Percentiles rank a stretch among this genome's conserved stretches.
These are phyloP conservation scores for Paramecium octaurelia DNA, from an alignment of 73 alveolate species.

Conservation along the genomic window DNA sequence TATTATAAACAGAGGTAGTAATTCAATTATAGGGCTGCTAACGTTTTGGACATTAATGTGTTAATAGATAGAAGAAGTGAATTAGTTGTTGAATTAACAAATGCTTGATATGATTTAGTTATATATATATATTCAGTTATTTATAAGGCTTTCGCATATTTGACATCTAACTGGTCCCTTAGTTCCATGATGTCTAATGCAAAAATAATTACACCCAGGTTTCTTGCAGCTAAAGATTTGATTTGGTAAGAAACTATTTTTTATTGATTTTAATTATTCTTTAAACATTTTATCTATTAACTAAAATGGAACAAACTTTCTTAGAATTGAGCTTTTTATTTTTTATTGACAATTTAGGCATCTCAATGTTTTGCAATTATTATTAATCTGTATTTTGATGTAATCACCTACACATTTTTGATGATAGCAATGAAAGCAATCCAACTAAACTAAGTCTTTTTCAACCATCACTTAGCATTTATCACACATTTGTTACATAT, in stretches of 20 bases:
- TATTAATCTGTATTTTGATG: neutral
- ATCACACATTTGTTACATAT: conserved; percentile 11
- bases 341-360: neutral
- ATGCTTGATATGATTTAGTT: conserved; percentile 1
- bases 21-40: conserved; percentile 26
- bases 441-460: neutral
- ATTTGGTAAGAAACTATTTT: neutral
- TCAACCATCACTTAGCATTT: conserved; percentile 6
- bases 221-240: neutral
- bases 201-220: conserved; percentile 4
- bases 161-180: neutral
- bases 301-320: neutral
- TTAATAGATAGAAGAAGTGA: conserved; percentile 47
- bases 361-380: neutral
- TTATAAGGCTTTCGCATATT: neutral
- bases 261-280: neutral
- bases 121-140: neutral
- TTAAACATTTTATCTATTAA: neutral
- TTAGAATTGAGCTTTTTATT: neutral
- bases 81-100: conserved; percentile 16
- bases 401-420: neutral
- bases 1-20: neutral
- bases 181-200: neutral
- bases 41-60: conserved; percentile 16
- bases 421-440: conserved; percentile 5